Percentiles rank a stretch among this genome's conserved stretches.
phyloP scores from a whole-genome alignment of 192 early-diverging fungal genomes.

The Globomyces pollinis-pini region DNA sequence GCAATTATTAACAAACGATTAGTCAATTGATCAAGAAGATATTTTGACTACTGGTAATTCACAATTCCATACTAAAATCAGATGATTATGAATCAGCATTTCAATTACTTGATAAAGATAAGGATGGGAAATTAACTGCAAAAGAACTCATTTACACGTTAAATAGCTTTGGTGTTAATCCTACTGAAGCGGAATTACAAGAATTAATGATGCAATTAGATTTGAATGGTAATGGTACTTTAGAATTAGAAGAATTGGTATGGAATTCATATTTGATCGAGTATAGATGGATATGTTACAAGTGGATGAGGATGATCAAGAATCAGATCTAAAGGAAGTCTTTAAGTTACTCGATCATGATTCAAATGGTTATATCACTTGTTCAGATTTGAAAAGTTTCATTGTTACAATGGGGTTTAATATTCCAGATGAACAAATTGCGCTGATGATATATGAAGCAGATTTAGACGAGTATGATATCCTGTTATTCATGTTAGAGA shows the following conservation, averaged over 20 bases:
- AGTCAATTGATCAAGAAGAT: too few species aligned
- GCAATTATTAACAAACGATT: too few species aligned
- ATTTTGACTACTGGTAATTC: too few species aligned
- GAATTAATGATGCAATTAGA: constrained; percentile 96
- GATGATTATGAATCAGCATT: too few species aligned
- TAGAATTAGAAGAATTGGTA: constrained; percentile 94
- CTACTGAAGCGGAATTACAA: constrained; percentile 88
- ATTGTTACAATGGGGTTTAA: too few species aligned
- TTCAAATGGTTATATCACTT: constrained; percentile 79
- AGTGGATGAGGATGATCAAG: constrained; percentile 64
- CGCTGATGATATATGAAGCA: too few species aligned
- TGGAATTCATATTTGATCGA: too few species aligned
- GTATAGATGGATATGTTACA: constrained; percentile 92
- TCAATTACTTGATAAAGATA: constrained; percentile 83
- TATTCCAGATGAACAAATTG: too few species aligned
- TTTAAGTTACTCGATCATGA: constrained; percentile 97
- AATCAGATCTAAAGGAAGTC: constrained; percentile 88
- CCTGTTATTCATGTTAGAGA: too few species aligned
- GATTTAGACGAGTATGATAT: too few species aligned
- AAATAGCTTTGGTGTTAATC: constrained; percentile 85
- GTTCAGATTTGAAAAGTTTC: constrained; percentile 79
- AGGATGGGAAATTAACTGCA: constrained; percentile 82
- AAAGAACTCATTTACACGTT: constrained; percentile 89
- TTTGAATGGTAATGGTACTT: constrained; percentile 83
- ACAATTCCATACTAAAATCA: too few species aligned